Evolutionary conservation across 2,329 filamentous ascomycete species (phyloP).

Genomic region (Cladorrhinum sp.): DNA sequence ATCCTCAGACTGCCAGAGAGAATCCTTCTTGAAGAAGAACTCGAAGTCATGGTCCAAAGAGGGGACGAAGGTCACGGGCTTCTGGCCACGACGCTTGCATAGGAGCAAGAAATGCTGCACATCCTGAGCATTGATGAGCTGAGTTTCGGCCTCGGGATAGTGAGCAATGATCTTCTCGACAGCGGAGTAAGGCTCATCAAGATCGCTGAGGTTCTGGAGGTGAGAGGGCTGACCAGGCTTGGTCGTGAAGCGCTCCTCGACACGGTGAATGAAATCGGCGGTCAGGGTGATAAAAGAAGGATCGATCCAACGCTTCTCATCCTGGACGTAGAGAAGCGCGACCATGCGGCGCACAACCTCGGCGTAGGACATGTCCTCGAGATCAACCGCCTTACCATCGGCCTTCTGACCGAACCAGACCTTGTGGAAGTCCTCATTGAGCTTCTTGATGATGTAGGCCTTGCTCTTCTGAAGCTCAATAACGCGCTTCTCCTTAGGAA

Average conservation of each 20-base stretch:
- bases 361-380: conserved; percentile 94
- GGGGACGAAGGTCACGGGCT: conserved; percentile 94
- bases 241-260: conserved; percentile 94
- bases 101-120: conserved; percentile 94
- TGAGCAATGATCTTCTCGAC: conserved; percentile 75
- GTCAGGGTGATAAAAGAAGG: conserved; percentile 77
- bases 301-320: conserved; percentile 90
- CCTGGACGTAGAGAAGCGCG: conserved; percentile 86
- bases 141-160: conserved; percentile 82
- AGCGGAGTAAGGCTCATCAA: conserved; percentile 74
- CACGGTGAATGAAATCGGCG: conserved; percentile 91
- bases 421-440: conserved; percentile 96
- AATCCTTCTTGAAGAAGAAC: conserved; percentile 99
- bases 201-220: conserved; percentile 85
- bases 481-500: conserved; percentile 92
- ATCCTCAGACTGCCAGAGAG: conserved; percentile 98
- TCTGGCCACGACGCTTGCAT: conserved; percentile 87
- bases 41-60: conserved; percentile 96
- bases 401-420: conserved; percentile 92
- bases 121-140: conserved; percentile 97
- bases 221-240: conserved; percentile 68
- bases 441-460: conserved; percentile 88
- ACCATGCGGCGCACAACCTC: conserved; percentile 86
- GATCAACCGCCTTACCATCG: conserved; percentile 74
- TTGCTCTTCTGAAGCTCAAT: conserved; percentile 84